Conservation (phyloP, 2,329 filamentous ascomycete genomes). For the Leptographium wingfieldii region DNA sequence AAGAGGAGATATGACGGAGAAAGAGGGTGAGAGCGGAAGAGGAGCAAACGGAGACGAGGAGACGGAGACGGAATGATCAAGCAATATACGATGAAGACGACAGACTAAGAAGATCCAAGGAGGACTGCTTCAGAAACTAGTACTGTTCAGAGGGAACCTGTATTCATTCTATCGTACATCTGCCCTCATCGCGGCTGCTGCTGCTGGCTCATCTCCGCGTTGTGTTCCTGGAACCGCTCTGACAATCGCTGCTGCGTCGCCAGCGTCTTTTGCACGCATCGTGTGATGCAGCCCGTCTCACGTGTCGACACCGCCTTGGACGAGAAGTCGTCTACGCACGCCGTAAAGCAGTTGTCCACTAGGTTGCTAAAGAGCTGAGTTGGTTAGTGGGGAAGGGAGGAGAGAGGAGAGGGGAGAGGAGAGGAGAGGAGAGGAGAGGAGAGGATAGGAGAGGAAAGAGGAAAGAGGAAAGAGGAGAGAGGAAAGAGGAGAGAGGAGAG, state of each 20-base stretch:
- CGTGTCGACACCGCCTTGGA: slow-evolving; percentile 83
- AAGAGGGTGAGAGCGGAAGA: not conserved
- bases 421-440: no score
- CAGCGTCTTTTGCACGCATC: slow-evolving; percentile 94
- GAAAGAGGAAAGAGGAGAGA: no score
- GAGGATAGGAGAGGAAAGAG: no score
- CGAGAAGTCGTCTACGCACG: slow-evolving; percentile 97
- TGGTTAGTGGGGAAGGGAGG: no score
- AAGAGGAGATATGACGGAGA: not conserved
- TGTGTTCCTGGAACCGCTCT: slow-evolving; percentile 72
- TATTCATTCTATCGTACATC: no score
- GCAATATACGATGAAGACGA: no score
- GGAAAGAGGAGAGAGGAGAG: no score
- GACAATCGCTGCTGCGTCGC: slow-evolving; percentile 82
- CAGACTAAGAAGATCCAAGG: no score
- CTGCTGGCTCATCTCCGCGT: slow-evolving; percentile 44
- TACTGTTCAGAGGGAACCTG: no score
- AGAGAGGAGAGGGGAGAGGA: no score
- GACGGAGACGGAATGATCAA: no score
- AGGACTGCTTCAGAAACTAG: no score
- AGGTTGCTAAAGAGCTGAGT: slow-evolving; percentile 49
- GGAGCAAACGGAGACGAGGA: not conserved
- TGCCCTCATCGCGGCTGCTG: slow-evolving; percentile 21
- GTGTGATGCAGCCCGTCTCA: slow-evolving; percentile 84
- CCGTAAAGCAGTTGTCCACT: slow-evolving; percentile 84